A percentile compares a stretch with the other conserved stretches of the same genome.
phyloP scores from a whole-genome alignment of 495 filamentous ascomycete genomes.

The Jackrogersella multiformis region DNA sequence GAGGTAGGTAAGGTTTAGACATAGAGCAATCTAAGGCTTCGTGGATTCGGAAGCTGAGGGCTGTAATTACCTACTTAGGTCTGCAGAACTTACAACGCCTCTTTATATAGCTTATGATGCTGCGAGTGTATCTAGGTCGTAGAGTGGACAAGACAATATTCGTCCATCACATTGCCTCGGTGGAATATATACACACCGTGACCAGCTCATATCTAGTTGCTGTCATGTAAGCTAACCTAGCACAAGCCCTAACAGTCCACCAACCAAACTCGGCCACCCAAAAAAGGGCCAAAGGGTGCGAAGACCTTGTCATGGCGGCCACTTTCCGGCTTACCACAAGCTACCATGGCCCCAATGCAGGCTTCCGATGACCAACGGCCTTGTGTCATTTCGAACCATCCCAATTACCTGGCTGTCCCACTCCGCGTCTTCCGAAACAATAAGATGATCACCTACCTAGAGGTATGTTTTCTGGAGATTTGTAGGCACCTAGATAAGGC shows the following conservation, averaged over 20 bases:
- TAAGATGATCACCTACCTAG: conserved; percentile 10
- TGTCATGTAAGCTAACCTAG: not conserved
- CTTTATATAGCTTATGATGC: no score
- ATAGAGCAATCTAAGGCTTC: conserved; percentile 1
- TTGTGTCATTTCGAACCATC: conserved; percentile 18
- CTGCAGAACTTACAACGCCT: no score
- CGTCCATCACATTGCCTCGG: not conserved
- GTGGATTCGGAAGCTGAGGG: conserved; percentile 12
- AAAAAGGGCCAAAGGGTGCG: not conserved
- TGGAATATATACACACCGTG: not conserved
- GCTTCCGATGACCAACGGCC: conserved; percentile 31
- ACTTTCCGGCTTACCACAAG: conserved; percentile 13
- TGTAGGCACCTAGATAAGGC: not conserved
- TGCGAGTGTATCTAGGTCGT: no score
- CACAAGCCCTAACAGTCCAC: not conserved
- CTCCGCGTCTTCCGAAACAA: conserved; percentile 37
- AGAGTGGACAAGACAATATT: no score
- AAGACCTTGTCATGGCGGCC: not conserved
- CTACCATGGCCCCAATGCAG: conserved; percentile 15
- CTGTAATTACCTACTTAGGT: no score
- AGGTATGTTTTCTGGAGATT: not conserved
- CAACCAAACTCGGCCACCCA: not conserved
- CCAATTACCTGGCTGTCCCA: conserved; percentile 4
- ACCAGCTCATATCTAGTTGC: not conserved
- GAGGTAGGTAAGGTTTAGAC: not conserved